Base-by-base conservation (phyloP, 2,329 filamentous ascomycete species). In the Sclerotinia minor region DNA sequence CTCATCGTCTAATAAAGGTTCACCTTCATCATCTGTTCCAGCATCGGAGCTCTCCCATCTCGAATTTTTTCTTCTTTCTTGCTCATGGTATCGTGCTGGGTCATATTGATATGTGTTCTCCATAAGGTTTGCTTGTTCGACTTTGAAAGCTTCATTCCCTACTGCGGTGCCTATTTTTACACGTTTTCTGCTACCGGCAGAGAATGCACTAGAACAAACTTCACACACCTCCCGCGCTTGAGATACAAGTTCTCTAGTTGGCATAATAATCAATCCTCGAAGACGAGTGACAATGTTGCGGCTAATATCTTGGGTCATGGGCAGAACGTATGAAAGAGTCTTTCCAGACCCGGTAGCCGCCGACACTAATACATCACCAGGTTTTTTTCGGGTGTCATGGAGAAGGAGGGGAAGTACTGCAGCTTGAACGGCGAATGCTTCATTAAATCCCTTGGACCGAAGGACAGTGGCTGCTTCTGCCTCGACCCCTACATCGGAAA, bases 271-370 rank as follows among this genome's bases (percentile, higher is more conserved):
- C 0, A 99, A 79, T 0, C 89, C 94, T 50, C 91, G 86, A 11
- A 99, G 80, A 67, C 86, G 85, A 0, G 90, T 91, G 15, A 87
- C 83, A 29, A 81, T 80, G 19, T 85, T 84, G 44, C 85, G 82
- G 72, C 89, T 89, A 60, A 99, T 81, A 63, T 90, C 88, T 57
- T 92, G 87, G 5, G 96, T 85, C 68, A 99, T 87, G 0, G 95
- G 95, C 3, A 99, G 81, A 0, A 94, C 87, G 75, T 99, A 99
- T 0, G 94, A 91, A 21, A 99, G 79, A 0, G 95, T 99, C 77
- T 99, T 99, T 67, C 95, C 95, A 0, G 95, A 98, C 11, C 95
- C 95, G 0, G 95, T 99, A 1, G 94, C 91, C 0, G 96, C 95
- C 9, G 93, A 95, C 3, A 99, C 89, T 55, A 96, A 89, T 5